These are phyloP conservation scores for Scortechinia acanthostroma DNA, from an alignment of 2,329 filamentous ascomycete genomes.

Conservation along the genomic window DNA sequence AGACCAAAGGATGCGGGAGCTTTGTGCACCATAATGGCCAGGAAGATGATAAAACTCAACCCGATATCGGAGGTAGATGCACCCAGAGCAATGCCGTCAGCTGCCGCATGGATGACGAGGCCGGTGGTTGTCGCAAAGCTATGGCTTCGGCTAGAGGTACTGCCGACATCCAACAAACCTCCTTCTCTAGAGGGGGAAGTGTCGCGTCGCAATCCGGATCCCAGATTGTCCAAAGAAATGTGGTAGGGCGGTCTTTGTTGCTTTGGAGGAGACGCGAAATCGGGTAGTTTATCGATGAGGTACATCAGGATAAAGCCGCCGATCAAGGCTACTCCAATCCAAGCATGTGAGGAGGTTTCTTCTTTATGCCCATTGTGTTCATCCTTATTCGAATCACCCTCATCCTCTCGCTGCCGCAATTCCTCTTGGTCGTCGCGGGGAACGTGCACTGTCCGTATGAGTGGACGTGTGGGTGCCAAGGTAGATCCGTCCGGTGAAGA, in stretches of 20 bases:
- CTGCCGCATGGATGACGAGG: constrained; percentile 1
- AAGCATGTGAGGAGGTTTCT: neutral
- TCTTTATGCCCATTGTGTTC: neutral
- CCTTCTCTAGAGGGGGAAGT: neutral
- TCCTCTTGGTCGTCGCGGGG: neutral
- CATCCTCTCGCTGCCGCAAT: neutral
- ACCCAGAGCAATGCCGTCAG: constrained; percentile 1
- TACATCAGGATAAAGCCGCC: constrained; percentile 2
- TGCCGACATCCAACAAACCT: neutral
- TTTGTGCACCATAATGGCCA: constrained; percentile 2
- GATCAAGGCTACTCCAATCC: neutral
- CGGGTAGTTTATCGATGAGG: neutral
- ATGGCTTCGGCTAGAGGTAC: neutral
- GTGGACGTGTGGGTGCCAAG: no score
- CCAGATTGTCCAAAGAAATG: constrained; percentile 1
- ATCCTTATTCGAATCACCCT: neutral
- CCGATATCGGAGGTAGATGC: neutral
- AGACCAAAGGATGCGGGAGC: neutral
- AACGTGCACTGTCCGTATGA: neutral
- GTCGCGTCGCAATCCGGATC: neutral
- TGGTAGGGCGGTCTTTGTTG: neutral
- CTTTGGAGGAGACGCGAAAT: neutral
- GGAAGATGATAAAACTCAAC: constrained; percentile 1
- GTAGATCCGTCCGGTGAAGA: neutral
- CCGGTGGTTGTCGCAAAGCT: constrained; percentile 1